These are phyloP conservation scores for Backusella luteola DNA, from an alignment of 192 early-diverging fungal species.

Conservation along the genomic window DNA sequence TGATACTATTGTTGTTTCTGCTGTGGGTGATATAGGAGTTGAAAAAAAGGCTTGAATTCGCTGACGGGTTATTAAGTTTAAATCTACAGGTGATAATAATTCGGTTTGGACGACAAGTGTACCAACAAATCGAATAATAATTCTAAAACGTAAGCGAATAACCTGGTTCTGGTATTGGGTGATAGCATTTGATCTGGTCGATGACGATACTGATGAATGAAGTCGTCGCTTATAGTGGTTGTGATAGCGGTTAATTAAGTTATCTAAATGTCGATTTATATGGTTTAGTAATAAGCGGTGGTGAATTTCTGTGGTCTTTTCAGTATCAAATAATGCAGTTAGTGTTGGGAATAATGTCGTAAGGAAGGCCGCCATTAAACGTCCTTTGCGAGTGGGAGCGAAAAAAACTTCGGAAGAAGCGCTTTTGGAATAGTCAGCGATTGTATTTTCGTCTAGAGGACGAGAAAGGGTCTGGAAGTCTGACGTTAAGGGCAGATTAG, in stretches of 20 bases:
- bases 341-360: neutral
- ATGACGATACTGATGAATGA: neutral
- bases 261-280: slow-evolving; percentile 29
- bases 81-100: slow-evolving; percentile 19
- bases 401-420: neutral
- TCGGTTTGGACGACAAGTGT: slow-evolving; percentile 24
- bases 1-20: neutral
- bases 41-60: slow-evolving; percentile 19
- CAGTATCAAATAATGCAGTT: slow-evolving; percentile 5
- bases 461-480: neutral
- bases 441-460: slow-evolving; percentile 5
- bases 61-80: slow-evolving; percentile 16
- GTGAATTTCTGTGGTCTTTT: neutral
- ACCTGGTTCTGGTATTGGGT: neutral
- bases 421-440: neutral
- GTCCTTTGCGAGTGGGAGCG: slow-evolving; percentile 1
- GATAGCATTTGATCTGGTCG: neutral
- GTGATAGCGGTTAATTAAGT: slow-evolving; percentile 15
- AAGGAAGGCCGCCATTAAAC: neutral
- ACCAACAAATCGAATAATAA: slow-evolving; percentile 23
- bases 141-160: slow-evolving; percentile 1
- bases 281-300: slow-evolving; percentile 6
- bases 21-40: neutral
- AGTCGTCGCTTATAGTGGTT: slow-evolving; percentile 12
- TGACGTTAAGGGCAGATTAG: neutral